These are phyloP conservation scores for Jamesozyma jinghongensis DNA, from an alignment of 805 yeast species.

Conservation along the genomic window DNA sequence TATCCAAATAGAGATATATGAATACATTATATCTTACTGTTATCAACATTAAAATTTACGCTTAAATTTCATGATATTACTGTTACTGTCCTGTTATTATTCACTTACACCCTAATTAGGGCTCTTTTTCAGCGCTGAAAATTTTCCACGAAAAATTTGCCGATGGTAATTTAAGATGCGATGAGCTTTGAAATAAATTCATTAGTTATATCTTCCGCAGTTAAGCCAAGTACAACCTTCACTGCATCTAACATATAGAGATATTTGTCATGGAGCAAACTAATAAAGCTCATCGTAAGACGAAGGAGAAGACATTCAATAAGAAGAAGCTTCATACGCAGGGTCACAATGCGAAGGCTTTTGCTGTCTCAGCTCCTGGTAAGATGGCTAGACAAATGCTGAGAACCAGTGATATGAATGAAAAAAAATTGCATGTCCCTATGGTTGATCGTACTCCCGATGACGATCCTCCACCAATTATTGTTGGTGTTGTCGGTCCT, in stretches of 20 bases:
- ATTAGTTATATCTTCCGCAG: no score
- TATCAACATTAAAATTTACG: no score
- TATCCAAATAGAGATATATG: no score
- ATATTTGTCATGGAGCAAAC: slow-evolving; percentile 54
- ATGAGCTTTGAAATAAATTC: not conserved
- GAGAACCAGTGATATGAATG: slow-evolving; percentile 73
- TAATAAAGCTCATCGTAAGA: slow-evolving; percentile 77
- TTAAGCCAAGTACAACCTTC: no score
- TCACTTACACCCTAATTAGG: no score
- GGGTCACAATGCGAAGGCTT: slow-evolving; percentile 79
- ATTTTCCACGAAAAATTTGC: not conserved
- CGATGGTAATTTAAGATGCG: not conserved
- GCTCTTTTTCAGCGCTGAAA: not conserved
- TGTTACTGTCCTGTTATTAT: no score
- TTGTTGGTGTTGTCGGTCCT: slow-evolving; percentile 96
- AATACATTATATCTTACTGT: no score
- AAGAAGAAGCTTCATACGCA: slow-evolving; percentile 83
- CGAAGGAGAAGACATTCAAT: slow-evolving; percentile 46
- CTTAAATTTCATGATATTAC: no score
- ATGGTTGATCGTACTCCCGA: slow-evolving; percentile 97
- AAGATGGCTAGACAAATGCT: slow-evolving; percentile 77
- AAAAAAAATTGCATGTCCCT: slow-evolving; percentile 85
- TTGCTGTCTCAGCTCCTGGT: slow-evolving; percentile 76
- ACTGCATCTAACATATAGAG: no score
- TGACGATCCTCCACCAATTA: slow-evolving; percentile 94